These are phyloP conservation scores for Solanum hybrid DNA, from an alignment of 305 asterid genomes.

Conservation along the genomic window DNA sequence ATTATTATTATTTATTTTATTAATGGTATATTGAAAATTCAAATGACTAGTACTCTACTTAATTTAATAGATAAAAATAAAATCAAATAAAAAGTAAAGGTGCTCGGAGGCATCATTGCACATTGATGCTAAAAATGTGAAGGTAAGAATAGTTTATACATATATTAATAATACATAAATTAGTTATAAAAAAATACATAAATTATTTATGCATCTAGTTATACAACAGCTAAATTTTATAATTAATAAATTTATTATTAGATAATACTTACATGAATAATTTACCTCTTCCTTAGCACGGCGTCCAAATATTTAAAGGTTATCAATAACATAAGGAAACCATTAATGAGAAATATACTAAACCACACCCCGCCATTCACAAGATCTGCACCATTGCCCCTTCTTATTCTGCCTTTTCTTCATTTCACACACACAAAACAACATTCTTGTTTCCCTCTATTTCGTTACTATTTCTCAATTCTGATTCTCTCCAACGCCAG, in stretches of 20 bases:
- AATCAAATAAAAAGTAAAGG: background rate
- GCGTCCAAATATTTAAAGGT: background rate
- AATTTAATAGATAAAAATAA: background rate
- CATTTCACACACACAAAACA: background rate
- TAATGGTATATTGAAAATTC: background rate
- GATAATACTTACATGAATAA: background rate
- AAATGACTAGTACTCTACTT: background rate
- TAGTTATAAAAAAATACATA: no score
- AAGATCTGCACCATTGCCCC: background rate
- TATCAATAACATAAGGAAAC: background rate
- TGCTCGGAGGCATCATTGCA: background rate
- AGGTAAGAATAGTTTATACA: background rate
- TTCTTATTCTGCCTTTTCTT: background rate
- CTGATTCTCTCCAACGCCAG: background rate
- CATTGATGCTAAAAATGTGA: background rate
- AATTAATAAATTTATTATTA: background rate
- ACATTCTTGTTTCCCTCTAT: background rate
- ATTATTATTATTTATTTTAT: background rate
- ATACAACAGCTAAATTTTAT: background rate
- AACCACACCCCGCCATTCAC: conserved; percentile 1
- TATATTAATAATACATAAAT: no score
- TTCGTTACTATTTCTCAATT: background rate
- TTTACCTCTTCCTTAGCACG: background rate
- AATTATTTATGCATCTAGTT: background rate
- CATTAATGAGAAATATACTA: background rate